Evolutionary conservation across 1,139 yeast species (phyloP).

Genomic region (Kodamaea anthophila): DNA sequence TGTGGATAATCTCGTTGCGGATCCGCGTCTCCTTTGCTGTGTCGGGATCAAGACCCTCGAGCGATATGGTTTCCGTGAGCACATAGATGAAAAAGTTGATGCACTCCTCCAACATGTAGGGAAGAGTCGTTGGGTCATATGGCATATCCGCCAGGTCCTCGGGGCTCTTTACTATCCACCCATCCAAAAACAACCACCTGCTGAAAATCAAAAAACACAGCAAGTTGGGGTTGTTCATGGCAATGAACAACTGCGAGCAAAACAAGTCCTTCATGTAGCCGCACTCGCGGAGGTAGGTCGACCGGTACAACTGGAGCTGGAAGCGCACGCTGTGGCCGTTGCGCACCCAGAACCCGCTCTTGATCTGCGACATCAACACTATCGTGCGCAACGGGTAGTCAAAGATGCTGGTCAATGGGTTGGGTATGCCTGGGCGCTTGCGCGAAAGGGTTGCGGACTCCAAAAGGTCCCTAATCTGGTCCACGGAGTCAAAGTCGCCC

Average conservation of each 20-base stretch:
- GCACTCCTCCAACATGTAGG: slow-evolving; percentile 73
- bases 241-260: slow-evolving; percentile 62
- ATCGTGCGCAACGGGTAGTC: slow-evolving; percentile 77
- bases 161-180: slow-evolving; percentile 23
- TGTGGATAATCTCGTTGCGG: slow-evolving; percentile 68
- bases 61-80: slow-evolving; percentile 60
- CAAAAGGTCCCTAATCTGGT: slow-evolving; percentile 15
- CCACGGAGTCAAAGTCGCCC: slow-evolving; percentile 27
- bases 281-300: slow-evolving; percentile 75
- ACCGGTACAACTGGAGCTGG: slow-evolving; percentile 75
- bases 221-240: slow-evolving; percentile 50
- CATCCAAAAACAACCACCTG: slow-evolving; percentile 65
- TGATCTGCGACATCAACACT: slow-evolving; percentile 50
- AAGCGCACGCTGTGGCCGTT: slow-evolving; percentile 64
- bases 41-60: slow-evolving; percentile 45
- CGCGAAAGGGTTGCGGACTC: slow-evolving; percentile 5
- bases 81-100: slow-evolving; percentile 63
- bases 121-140: slow-evolving; percentile 43
- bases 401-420: slow-evolving; percentile 34
- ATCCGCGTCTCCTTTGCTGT: slow-evolving; percentile 51
- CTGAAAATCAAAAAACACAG: slow-evolving; percentile 56
- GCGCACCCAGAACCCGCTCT: slow-evolving; percentile 56
- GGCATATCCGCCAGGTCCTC: neutral
- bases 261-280: slow-evolving; percentile 76
- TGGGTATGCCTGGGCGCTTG: slow-evolving; percentile 13